Evolutionary conservation across 2,329 filamentous ascomycete species (phyloP).

Genomic region (Aureobasidium sp.): DNA sequence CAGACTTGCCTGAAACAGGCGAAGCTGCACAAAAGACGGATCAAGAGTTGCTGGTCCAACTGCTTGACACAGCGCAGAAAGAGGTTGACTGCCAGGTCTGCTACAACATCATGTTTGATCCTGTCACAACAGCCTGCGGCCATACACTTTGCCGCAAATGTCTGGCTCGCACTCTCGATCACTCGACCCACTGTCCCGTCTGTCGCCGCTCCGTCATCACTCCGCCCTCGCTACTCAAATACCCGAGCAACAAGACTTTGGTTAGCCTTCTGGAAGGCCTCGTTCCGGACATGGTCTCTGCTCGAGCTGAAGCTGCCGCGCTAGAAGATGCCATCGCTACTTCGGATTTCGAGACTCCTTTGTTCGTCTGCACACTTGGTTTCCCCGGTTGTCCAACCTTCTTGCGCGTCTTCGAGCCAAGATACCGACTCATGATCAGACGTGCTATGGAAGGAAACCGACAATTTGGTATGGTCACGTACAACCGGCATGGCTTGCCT

Average conservation of each 20-base stretch:
- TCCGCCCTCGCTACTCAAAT: conserved; percentile 39
- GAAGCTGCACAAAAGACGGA: conserved; percentile 35
- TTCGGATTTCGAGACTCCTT: conserved; percentile 53
- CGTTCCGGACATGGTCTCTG: conserved; percentile 58
- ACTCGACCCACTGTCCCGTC: conserved; percentile 69
- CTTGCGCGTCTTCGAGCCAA: conserved; percentile 85
- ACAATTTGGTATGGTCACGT: conserved; percentile 80
- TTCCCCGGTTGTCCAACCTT: conserved; percentile 81
- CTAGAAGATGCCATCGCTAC: conserved; percentile 49
- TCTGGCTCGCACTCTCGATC: conserved; percentile 65
- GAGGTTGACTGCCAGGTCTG: conserved; percentile 88
- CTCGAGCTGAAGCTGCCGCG: conserved; percentile 47
- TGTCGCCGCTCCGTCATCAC: conserved; percentile 61
- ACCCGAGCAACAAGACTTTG: conserved; percentile 56
- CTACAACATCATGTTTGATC: conserved; percentile 71
- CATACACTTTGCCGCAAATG: conserved; percentile 85
- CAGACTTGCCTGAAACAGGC: conserved; percentile 23
- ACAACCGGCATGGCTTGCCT: conserved; percentile 45
- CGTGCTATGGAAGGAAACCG: conserved; percentile 63
- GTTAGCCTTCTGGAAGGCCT: conserved; percentile 55
- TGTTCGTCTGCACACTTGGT: conserved; percentile 76
- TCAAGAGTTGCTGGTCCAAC: conserved; percentile 41
- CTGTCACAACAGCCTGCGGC: conserved; percentile 75
- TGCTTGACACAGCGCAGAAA: conserved; percentile 54
- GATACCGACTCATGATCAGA: conserved; percentile 82